Conservation (phyloP, 345 rosid species). For the Populus davidiana region DNA sequence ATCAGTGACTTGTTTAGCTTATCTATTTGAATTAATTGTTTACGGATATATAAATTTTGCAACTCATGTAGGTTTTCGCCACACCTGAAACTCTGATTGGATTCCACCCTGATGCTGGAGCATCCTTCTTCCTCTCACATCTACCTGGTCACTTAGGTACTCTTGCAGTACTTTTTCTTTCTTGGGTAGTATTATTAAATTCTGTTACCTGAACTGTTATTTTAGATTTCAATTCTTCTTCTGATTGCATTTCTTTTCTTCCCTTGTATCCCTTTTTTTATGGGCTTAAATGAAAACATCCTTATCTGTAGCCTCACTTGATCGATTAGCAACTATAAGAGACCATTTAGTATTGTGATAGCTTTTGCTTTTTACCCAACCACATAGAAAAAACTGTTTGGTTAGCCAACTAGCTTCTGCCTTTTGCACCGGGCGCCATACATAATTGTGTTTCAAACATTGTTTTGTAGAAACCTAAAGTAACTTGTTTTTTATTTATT, state of each 20-base stretch:
- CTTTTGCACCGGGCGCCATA: no score
- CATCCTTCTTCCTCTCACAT: conserved; percentile 82
- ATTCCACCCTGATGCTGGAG: conserved; percentile 97
- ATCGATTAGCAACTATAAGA: no score
- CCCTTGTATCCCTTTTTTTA: background rate
- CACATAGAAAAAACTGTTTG: no score
- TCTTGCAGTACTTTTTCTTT: conserved; percentile 3
- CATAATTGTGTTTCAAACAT: no score
- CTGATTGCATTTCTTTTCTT: background rate
- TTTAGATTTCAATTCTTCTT: background rate
- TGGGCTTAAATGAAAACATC: background rate
- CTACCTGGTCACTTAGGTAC: conserved; percentile 87
- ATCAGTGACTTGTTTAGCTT: background rate
- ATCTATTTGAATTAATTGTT: background rate
- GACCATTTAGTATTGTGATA: no score
- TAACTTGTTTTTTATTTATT: background rate
- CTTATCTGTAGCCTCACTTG: background rate
- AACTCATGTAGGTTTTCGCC: conserved; percentile 67
- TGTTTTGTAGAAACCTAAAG: no score
- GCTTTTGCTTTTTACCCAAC: no score
- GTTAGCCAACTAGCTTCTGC: no score
- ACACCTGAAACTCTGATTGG: conserved; percentile 94
- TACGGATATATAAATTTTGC: background rate
- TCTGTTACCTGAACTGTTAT: background rate
- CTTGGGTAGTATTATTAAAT: background rate